phyloP scores from a whole-genome alignment of 495 filamentous ascomycete genomes.

The Talaromyces trachyspermus region DNA sequence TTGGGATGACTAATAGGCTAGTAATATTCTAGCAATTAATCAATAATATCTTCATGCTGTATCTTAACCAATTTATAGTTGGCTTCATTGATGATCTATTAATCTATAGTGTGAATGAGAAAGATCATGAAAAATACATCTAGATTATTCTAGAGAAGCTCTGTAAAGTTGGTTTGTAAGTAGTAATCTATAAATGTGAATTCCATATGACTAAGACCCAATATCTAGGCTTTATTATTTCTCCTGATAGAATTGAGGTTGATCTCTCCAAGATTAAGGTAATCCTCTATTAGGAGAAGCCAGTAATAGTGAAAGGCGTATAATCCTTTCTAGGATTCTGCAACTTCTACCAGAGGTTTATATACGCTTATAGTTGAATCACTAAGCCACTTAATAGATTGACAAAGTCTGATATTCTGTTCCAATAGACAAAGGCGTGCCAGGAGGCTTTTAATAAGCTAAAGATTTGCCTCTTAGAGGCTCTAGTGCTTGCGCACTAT shows the following conservation, averaged over 20 bases:
- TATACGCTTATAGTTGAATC: slow-evolving; percentile 18
- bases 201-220: slow-evolving; percentile 16
- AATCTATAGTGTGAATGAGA: slow-evolving; percentile 23
- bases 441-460: slow-evolving; percentile 51
- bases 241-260: slow-evolving; percentile 13
- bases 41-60: slow-evolving; percentile 18
- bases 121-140: slow-evolving; percentile 17
- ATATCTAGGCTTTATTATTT: slow-evolving; percentile 20
- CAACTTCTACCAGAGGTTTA: slow-evolving; percentile 24
- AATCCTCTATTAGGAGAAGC: slow-evolving; percentile 15
- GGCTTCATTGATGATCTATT: slow-evolving; percentile 31
- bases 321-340: slow-evolving; percentile 14
- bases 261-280: slow-evolving; percentile 15
- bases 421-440: slow-evolving; percentile 45
- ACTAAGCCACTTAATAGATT: slow-evolving; percentile 7
- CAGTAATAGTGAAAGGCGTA: too few species aligned
- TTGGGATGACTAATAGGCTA: slow-evolving; percentile 20
- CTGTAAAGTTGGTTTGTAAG: slow-evolving; percentile 9
- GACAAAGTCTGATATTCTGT: slow-evolving; percentile 12
- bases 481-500: slow-evolving; percentile 6
- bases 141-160: slow-evolving; percentile 13
- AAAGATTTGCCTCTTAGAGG: too few species aligned
- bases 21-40: slow-evolving; percentile 24
- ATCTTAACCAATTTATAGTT: slow-evolving; percentile 18
- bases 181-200: slow-evolving; percentile 19